phyloP scores from a whole-genome alignment of 352 stramenopile genomes.

The Globisporangium sylvaticum region DNA sequence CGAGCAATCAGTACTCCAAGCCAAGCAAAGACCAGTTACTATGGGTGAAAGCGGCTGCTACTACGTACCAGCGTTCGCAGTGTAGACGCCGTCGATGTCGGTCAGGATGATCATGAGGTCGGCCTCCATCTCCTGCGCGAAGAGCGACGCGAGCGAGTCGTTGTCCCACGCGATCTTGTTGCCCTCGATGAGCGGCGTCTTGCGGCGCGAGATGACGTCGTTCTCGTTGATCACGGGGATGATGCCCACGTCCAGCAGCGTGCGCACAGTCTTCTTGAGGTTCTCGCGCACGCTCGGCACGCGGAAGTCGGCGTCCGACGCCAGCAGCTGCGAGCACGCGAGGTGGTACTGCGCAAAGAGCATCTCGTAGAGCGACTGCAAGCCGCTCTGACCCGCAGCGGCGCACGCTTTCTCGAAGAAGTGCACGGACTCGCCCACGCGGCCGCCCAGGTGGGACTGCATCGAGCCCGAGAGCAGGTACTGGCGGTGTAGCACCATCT shows the following conservation, averaged over 20 bases:
- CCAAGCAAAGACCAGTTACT: neutral
- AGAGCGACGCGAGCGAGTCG: conserved; percentile 76
- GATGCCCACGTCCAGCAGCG: conserved; percentile 76
- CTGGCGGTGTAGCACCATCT: conserved; percentile 78
- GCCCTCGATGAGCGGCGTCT: conserved; percentile 51
- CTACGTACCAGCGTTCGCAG: conserved; percentile 16
- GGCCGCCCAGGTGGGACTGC: conserved; percentile 72
- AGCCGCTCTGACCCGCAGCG: conserved; percentile 64
- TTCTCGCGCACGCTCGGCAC: conserved; percentile 59
- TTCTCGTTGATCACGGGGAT: conserved; percentile 88
- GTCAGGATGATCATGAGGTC: conserved; percentile 80
- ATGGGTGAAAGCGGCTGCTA: neutral
- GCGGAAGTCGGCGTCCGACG: conserved; percentile 76
- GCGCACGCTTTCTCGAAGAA: conserved; percentile 77
- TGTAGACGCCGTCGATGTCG: conserved; percentile 66
- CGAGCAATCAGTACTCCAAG: neutral
- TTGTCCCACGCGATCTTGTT: conserved; percentile 83
- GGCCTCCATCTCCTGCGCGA: conserved; percentile 64
- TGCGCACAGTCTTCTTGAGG: conserved; percentile 54
- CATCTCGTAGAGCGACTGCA: conserved; percentile 86
- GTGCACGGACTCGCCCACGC: conserved; percentile 43
- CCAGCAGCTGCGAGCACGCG: conserved; percentile 76
- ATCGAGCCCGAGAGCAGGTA: conserved; percentile 82
- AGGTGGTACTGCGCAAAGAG: conserved; percentile 84
- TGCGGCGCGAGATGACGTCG: conserved; percentile 72